Evolutionary conservation across 1,139 yeast species (phyloP), one percentile per base, ranked within the genome.

Genomic region (Debaryomyces sp.): DNA sequence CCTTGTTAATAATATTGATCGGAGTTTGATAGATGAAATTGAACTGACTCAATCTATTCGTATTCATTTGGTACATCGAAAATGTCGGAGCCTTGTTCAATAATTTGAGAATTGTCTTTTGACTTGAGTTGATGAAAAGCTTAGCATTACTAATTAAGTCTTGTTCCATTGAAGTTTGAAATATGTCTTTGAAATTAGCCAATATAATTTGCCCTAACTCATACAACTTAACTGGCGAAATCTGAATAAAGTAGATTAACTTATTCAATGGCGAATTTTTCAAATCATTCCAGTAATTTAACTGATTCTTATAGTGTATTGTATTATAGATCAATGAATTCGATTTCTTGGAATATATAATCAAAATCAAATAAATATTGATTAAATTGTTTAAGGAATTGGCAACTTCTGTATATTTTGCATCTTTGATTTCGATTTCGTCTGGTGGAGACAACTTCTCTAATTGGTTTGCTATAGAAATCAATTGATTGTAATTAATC

Each of bases 291-390:
- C 80, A 75, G 53, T 75, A 75, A 6, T 62, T 61, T 51, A 67
- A 57, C 49, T 74, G 70, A 43, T 63, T 65, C 52, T 73, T 72
- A 44, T 69, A 62, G 12, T 62, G 51, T 36, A 75, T 59, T 0
- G 78, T 70, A 49, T 70, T 67, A 54, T 64, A 69, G 42, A 75
- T 70, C 30, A 74, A 55, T 6, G 67, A 54, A 51, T 70, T 71
- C 40, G 79, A 67, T 42, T 70, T 52, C 32, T 65, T 63, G 36
- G 66, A 60, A 43, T 62, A 60, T 3, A 66, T 55, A 22, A 71
- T 53, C 34, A 71, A 56, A 5, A 60, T 44, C 26, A 63, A 52
- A 44, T 69, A 70, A 27, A 62, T 55, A 47, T 66, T 61, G 30
- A 70, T 59, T 44, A 68, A 58, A 17, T 55, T 52, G 23, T 37